A percentile compares a stretch with the other conserved stretches of the same genome.
Conservation (phyloP, 2,329 filamentous ascomycete genomes). For the Coniochaeta hoffmannii region DNA sequence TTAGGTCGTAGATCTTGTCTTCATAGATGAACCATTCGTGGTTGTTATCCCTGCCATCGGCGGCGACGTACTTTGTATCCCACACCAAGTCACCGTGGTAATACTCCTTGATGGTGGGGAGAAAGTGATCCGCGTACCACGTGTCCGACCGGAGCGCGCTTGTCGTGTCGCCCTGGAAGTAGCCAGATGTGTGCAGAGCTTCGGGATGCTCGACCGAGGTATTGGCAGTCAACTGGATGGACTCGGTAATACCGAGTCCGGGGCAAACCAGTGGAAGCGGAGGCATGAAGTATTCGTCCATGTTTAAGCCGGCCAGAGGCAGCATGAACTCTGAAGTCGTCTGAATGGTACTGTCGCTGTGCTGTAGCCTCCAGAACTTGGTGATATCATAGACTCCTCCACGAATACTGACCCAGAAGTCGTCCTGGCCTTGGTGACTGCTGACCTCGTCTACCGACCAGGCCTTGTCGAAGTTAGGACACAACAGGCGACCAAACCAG, state of each 20-base stretch:
- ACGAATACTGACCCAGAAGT: slow-evolving; percentile 82
- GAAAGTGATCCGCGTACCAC: slow-evolving; percentile 73
- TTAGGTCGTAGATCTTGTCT: slow-evolving; percentile 76
- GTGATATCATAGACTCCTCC: slow-evolving; percentile 89
- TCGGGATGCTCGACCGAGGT: slow-evolving; percentile 24
- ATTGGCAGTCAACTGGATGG: slow-evolving; percentile 39
- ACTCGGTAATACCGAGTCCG: slow-evolving; percentile 57
- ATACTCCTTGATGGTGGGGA: slow-evolving; percentile 74
- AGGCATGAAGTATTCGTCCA: slow-evolving; percentile 80
- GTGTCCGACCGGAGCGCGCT: slow-evolving; percentile 53
- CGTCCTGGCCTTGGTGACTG: slow-evolving; percentile 61
- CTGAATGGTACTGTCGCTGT: slow-evolving; percentile 65
- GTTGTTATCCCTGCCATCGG: slow-evolving; percentile 57
- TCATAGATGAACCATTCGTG: slow-evolving; percentile 77
- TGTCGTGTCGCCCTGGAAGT: slow-evolving; percentile 42
- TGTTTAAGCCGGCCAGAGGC: slow-evolving; percentile 66
- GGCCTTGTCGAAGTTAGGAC: slow-evolving; percentile 85
- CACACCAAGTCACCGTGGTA: slow-evolving; percentile 84
- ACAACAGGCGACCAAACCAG: slow-evolving; percentile 74
- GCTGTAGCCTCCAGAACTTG: slow-evolving; percentile 78
- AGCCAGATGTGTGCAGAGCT: slow-evolving; percentile 67
- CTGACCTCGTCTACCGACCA: slow-evolving; percentile 68
- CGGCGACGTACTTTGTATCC: slow-evolving; percentile 49
- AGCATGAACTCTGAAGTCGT: slow-evolving; percentile 61
- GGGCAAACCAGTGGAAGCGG: slow-evolving; percentile 70